These are phyloP conservation scores for Penicillium antarcticum DNA, from an alignment of 495 filamentous ascomycete genomes.

Conservation along the genomic window DNA sequence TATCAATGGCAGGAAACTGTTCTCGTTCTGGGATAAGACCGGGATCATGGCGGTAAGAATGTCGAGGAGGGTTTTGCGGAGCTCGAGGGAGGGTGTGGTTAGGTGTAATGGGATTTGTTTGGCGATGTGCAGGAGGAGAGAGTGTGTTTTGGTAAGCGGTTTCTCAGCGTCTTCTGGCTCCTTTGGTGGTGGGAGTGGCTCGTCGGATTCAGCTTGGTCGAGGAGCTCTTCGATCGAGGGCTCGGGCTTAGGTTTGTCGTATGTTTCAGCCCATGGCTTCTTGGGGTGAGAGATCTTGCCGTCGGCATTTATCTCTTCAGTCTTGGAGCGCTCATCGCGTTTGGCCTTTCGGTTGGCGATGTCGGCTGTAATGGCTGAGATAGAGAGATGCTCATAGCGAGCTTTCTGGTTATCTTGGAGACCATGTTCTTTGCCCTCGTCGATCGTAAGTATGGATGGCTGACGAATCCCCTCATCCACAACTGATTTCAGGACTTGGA, in stretches of 20 bases:
- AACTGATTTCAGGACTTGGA: constrained; percentile 74
- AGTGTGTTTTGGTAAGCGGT: constrained; percentile 52
- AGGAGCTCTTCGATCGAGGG: constrained; percentile 30
- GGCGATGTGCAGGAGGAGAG: constrained; percentile 64
- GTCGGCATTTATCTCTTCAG: constrained; percentile 29
- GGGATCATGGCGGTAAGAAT: constrained; percentile 68
- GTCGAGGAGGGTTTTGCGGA: constrained; percentile 72
- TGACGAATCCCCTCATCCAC: constrained; percentile 76
- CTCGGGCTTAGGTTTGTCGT: constrained; percentile 22
- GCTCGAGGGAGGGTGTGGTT: constrained; percentile 72
- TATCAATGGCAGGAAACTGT: constrained; percentile 80
- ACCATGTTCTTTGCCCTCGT: constrained; percentile 21
- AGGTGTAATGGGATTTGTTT: constrained; percentile 78
- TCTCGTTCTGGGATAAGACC: constrained; percentile 67
- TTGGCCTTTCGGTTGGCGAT: constrained; percentile 36
- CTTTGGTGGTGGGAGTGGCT: constrained; percentile 37
- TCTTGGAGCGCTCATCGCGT: constrained; percentile 27
- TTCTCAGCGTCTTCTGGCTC: constrained; percentile 53
- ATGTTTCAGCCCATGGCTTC: constrained; percentile 36
- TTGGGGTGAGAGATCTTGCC: constrained; percentile 31
- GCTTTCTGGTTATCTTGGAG: constrained; percentile 36
- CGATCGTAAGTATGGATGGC: constrained; percentile 53
- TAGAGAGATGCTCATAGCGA: constrained; percentile 31
- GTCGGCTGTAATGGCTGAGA: constrained; percentile 36
- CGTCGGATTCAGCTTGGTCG: constrained; percentile 34